These are phyloP conservation scores for Oenanthe javanica DNA, from an alignment of 140 eudicot genomes.

Conservation along the genomic window DNA sequence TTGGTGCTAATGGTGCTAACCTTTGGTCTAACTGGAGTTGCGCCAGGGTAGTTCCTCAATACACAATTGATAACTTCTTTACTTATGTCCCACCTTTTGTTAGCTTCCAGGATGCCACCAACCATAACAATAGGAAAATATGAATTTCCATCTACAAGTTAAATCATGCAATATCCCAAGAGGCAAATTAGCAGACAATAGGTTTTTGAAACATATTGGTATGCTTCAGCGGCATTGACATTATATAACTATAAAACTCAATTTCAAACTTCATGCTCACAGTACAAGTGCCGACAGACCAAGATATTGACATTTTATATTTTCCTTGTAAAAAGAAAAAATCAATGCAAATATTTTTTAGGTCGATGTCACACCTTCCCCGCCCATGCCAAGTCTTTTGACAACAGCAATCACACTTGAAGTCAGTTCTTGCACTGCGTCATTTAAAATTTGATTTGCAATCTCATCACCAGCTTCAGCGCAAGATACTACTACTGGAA, in stretches of 20 bases:
- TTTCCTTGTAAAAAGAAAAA: not conserved
- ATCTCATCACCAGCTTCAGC: conserved; percentile 76
- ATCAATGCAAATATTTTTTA: not conserved
- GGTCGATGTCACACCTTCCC: conserved; percentile 35
- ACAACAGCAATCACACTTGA: conserved; percentile 65
- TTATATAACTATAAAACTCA: not conserved
- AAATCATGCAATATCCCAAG: not conserved
- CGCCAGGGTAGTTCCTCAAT: conserved; percentile 57
- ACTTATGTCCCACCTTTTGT: conserved; percentile 71
- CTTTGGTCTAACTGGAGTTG: conserved; percentile 77
- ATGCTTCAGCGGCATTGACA: not conserved
- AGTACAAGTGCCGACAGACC: not conserved
- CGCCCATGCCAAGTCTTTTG: conserved; percentile 54
- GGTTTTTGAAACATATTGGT: not conserved
- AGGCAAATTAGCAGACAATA: not conserved
- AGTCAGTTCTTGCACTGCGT: conserved; percentile 67
- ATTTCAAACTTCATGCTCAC: not conserved
- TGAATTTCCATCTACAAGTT: conserved; percentile 55
- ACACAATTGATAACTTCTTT: conserved; percentile 46
- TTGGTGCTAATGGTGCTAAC: conserved; percentile 37
- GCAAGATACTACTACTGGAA: conserved; percentile 67
- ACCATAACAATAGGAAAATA: conserved; percentile 75
- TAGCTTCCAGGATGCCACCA: conserved; percentile 84
- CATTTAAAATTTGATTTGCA: conserved; percentile 51
- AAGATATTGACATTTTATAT: not conserved